A percentile compares a stretch with the other conserved stretches of the same genome.
phyloP scores from a whole-genome alignment of 2,329 filamentous ascomycete species.

The Sporothrix inflata region DNA sequence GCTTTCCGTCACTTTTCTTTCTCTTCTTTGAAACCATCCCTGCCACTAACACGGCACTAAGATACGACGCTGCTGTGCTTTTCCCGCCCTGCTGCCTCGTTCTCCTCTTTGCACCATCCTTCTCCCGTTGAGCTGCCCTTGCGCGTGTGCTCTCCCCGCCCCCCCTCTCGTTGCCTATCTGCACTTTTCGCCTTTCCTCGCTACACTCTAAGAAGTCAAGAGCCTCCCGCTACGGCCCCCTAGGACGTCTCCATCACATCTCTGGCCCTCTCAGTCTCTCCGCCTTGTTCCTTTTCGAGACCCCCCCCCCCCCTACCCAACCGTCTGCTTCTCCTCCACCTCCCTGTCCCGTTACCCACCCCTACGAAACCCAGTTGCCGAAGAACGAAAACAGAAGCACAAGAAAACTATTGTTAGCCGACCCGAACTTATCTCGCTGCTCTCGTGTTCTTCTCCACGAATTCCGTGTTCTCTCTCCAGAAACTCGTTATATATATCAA shows the following conservation, averaged over 20 bases:
- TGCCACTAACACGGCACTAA: slow-evolving; percentile 23
- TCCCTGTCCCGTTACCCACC: slow-evolving; percentile 23
- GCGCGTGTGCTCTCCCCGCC: slow-evolving; percentile 14
- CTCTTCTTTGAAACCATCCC: slow-evolving; percentile 1
- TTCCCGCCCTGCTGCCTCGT: neutral
- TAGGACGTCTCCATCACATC: slow-evolving; percentile 6
- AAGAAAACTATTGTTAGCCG: slow-evolving; percentile 23
- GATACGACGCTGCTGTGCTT: slow-evolving; percentile 14
- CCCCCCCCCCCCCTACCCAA: neutral
- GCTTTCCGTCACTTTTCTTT: neutral
- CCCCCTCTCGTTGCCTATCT: neutral
- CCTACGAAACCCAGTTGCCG: slow-evolving; percentile 25
- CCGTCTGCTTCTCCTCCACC: slow-evolving; percentile 1
- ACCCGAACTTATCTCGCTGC: slow-evolving; percentile 26
- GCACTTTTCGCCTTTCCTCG: neutral
- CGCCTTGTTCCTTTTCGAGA: neutral
- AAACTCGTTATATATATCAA: slow-evolving; percentile 37
- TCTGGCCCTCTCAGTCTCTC: neutral
- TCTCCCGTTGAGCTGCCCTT: neutral
- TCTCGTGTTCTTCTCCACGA: slow-evolving; percentile 8
- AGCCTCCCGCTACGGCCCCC: slow-evolving; percentile 19
- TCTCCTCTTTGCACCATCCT: neutral
- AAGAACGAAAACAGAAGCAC: slow-evolving; percentile 28
- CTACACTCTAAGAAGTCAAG: slow-evolving; percentile 25
- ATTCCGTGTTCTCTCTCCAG: neutral